Evolutionary conservation across 768 basidiomycete species (phyloP).

Genomic region (Leucosporidium creatinivorum): DNA sequence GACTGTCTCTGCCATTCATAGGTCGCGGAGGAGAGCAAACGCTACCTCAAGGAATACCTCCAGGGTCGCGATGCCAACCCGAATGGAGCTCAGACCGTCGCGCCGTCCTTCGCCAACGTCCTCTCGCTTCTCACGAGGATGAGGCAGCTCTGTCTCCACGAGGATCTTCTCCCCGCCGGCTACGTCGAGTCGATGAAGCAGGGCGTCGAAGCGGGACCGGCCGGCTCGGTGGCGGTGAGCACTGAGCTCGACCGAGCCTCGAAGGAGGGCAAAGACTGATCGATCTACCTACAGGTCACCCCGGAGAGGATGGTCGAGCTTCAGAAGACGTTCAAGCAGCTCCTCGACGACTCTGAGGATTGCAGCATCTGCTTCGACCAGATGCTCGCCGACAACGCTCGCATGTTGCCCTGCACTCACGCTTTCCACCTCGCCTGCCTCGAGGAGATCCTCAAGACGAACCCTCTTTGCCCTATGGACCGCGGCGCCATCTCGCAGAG

Average conservation of each 20-base stretch:
- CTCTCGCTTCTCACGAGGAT: slow-evolving; percentile 71
- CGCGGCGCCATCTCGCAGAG: background rate
- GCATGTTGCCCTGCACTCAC: slow-evolving; percentile 24
- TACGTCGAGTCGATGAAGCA: slow-evolving; percentile 46
- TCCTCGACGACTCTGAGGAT: background rate
- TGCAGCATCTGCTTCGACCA: slow-evolving; percentile 14
- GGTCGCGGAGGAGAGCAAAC: background rate
- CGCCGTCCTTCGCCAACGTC: slow-evolving; percentile 51
- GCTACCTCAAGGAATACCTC: slow-evolving; percentile 7
- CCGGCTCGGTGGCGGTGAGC: too few species aligned
- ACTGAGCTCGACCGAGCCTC: background rate
- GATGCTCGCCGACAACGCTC: slow-evolving; percentile 6
- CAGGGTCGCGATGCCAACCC: background rate
- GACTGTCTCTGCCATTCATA: background rate
- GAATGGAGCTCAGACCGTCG: slow-evolving; percentile 10
- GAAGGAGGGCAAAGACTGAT: background rate
- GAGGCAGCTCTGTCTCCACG: slow-evolving; percentile 70
- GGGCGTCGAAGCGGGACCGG: too few species aligned
- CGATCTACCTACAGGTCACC: background rate
- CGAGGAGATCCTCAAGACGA: slow-evolving; percentile 8
- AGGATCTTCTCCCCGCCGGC: slow-evolving; percentile 59
- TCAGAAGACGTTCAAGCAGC: background rate
- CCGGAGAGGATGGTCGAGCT: background rate
- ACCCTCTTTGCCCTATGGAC: background rate
- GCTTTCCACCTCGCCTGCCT: slow-evolving; percentile 13